Percentiles rank a stretch among this genome's conserved stretches.
phyloP scores from a whole-genome alignment of 306 rosid species.

The Styphnolobium japonicum region DNA sequence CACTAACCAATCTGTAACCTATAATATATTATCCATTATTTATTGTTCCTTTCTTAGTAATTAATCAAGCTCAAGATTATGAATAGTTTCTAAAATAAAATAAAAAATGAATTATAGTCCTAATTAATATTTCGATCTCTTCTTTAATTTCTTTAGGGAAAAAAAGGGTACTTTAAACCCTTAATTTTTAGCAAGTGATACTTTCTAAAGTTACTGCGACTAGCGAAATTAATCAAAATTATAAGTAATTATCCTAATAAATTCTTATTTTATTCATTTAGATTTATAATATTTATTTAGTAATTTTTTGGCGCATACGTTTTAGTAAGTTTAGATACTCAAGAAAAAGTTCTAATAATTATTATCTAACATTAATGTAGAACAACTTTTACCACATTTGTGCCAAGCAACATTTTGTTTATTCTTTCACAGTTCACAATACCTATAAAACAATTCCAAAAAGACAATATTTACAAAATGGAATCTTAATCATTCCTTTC shows the following conservation, averaged over 20 bases:
- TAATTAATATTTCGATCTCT: too few relatives aligned
- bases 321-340: background rate
- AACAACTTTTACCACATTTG: slow-evolving; percentile 3
- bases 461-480: background rate
- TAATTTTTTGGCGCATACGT: background rate
- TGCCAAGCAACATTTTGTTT: background rate
- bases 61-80: background rate
- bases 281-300: background rate
- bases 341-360: background rate
- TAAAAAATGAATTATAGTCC: background rate
- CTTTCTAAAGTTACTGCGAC: background rate
- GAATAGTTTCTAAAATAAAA: background rate
- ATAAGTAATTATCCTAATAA: background rate
- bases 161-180: too few relatives aligned
- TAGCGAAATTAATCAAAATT: background rate
- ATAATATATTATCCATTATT: too few relatives aligned
- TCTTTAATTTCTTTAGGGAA: too few relatives aligned
- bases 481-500: slow-evolving; percentile 4
- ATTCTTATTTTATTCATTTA: background rate
- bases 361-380: background rate
- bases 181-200: too few relatives aligned
- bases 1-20: too few relatives aligned
- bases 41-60: too few relatives aligned
- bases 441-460: background rate
- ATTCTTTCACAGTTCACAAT: background rate